phyloP scores from a whole-genome alignment of 257 asterid species.

The Misopates orontium region DNA sequence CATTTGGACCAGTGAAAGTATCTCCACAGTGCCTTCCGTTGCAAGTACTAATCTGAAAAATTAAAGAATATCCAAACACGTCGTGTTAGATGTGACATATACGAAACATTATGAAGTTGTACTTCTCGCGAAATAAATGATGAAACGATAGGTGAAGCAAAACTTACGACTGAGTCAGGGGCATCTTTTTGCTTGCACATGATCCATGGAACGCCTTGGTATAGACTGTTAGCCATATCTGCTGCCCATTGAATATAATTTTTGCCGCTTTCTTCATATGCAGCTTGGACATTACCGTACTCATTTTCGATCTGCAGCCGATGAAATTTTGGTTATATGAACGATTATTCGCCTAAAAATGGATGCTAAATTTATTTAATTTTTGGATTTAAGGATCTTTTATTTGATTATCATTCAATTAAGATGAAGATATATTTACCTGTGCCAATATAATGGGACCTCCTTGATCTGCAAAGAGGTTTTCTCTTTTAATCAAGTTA shows the following conservation, averaged over 20 bases:
- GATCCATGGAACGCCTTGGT: slow-evolving; percentile 69
- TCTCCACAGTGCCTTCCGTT: slow-evolving; percentile 92
- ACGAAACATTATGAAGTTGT: too few relatives aligned
- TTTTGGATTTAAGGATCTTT: too few relatives aligned
- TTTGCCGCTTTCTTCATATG: slow-evolving; percentile 61
- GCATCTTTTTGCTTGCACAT: slow-evolving; percentile 93
- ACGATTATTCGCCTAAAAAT: too few relatives aligned
- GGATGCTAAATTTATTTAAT: too few relatives aligned
- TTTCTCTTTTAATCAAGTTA: slow-evolving; percentile 57
- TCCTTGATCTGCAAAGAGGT: slow-evolving; percentile 89
- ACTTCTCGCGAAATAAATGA: too few relatives aligned
- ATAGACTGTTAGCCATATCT: slow-evolving; percentile 58
- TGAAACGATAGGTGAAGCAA: not conserved
- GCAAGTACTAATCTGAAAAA: slow-evolving; percentile 74
- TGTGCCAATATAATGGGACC: slow-evolving; percentile 92
- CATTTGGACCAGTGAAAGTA: slow-evolving; percentile 76
- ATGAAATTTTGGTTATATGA: not conserved
- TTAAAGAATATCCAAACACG: too few relatives aligned
- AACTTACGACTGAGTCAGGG: slow-evolving; percentile 57
- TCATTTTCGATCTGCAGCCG: slow-evolving; percentile 71
- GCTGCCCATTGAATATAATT: slow-evolving; percentile 85
- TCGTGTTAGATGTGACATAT: too few relatives aligned
- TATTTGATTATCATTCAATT: not conserved
- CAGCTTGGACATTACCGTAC: slow-evolving; percentile 68
- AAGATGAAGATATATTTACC: slow-evolving; percentile 27